These are phyloP conservation scores for Kondoa subrosea DNA, from an alignment of 768 basidiomycete genomes.

Conservation along the genomic window DNA sequence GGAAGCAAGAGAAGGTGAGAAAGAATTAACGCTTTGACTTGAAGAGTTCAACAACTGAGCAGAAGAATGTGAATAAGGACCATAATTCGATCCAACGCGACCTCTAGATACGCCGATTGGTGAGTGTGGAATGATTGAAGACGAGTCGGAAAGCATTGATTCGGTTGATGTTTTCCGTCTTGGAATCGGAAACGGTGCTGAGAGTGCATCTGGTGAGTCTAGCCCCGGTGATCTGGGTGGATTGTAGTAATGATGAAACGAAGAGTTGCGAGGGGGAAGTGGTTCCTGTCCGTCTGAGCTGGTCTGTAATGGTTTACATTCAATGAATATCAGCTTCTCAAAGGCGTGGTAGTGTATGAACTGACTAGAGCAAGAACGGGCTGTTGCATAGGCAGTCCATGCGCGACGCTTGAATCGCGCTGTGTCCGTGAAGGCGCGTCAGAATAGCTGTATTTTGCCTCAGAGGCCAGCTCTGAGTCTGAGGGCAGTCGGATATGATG, in stretches of 20 bases:
- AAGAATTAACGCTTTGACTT: not conserved
- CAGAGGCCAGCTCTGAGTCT: no score
- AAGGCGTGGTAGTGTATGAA: no score
- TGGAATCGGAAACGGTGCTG: not conserved
- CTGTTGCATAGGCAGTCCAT: no score
- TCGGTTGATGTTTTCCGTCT: not conserved
- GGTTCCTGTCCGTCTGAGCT: not conserved
- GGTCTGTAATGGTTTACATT: not conserved
- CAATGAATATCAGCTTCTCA: not conserved
- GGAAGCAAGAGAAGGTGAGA: not conserved
- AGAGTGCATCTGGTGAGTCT: not conserved
- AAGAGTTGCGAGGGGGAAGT: not conserved
- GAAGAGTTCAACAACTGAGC: not conserved
- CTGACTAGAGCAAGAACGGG: no score
- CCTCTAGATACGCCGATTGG: slow-evolving; percentile 18
- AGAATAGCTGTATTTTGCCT: no score
- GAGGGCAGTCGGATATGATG: no score
- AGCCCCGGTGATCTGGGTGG: no score
- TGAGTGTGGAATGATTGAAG: not conserved
- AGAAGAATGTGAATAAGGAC: not conserved
- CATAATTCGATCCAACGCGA: not conserved
- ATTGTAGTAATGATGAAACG: not conserved
- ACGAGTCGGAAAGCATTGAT: not conserved
- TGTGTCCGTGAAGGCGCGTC: no score
- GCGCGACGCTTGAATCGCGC: no score